These are phyloP conservation scores for Comarum palustre DNA, from an alignment of 306 rosid species.

Conservation along the genomic window DNA sequence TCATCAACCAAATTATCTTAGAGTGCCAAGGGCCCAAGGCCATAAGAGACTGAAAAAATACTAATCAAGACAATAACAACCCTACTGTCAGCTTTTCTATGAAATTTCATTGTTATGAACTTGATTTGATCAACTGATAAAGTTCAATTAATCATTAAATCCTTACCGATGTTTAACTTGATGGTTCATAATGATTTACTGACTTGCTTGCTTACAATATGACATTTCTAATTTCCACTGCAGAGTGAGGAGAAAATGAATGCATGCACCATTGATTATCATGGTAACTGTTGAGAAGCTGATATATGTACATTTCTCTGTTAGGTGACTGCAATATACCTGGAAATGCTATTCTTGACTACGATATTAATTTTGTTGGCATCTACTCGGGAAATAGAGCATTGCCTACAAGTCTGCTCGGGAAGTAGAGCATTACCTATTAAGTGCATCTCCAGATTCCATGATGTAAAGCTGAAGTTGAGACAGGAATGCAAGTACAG, in stretches of 20 bases:
- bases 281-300: constrained; percentile 24
- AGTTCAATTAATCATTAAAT: neutral
- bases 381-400: constrained; percentile 75
- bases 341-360: constrained; percentile 81
- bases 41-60: neutral
- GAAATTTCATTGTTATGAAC: neutral
- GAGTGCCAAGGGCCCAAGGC: neutral
- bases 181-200: neutral
- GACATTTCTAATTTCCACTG: neutral
- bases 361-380: constrained; percentile 69
- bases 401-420: constrained; percentile 41
- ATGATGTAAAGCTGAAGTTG: constrained; percentile 18
- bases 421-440: constrained; percentile 53
- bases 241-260: neutral
- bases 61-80: neutral
- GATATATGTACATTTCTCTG: constrained; percentile 25
- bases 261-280: neutral
- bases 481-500: constrained; percentile 25
- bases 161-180: neutral
- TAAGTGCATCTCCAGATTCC: constrained; percentile 26
- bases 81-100: neutral
- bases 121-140: neutral
- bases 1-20: neutral
- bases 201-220: neutral
- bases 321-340: constrained; percentile 96